Conservation (phyloP, 192 early-diverging fungal species). For the Pilaira anomala region DNA sequence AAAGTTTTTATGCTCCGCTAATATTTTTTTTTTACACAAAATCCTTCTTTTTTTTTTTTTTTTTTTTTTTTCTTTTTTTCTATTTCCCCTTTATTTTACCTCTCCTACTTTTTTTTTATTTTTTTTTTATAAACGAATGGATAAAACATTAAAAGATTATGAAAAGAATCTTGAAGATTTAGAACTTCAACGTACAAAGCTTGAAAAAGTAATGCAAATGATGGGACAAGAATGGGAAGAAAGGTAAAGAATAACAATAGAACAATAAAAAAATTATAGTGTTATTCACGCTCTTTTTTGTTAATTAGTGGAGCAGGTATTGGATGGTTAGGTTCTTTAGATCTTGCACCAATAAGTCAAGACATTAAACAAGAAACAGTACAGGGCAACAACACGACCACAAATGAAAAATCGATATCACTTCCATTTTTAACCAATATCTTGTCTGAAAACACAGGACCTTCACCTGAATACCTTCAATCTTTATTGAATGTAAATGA, state of each 20-base stretch:
- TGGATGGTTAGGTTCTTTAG: conserved; percentile 30
- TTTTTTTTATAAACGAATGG: neutral
- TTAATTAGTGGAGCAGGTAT: conserved; percentile 36
- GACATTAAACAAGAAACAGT: neutral
- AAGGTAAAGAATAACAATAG: conserved; percentile 25
- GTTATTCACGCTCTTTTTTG: no score
- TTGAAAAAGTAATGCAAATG: conserved; percentile 30
- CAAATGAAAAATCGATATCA: neutral
- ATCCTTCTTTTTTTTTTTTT: conserved; percentile 1
- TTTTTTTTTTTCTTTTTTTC: conserved; percentile 9
- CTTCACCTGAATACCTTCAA: conserved; percentile 24
- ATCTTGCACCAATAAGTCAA: neutral
- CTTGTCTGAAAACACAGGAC: conserved; percentile 1
- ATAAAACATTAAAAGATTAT: conserved; percentile 31
- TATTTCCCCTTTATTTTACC: conserved; percentile 9
- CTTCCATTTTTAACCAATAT: neutral
- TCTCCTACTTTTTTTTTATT: neutral
- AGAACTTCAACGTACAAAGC: conserved; percentile 27
- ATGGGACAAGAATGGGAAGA: conserved; percentile 41
- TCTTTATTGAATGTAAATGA: conserved; percentile 26
- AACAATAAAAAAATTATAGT: no score
- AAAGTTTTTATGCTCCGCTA: no score
- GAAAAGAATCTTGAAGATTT: conserved; percentile 35
- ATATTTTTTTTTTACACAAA: neutral
- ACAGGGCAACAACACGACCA: neutral